Evolutionary conservation across 768 basidiomycete species (phyloP), one percentile per base, ranked within the genome.

Genomic region (Leccinellum luteum): DNA sequence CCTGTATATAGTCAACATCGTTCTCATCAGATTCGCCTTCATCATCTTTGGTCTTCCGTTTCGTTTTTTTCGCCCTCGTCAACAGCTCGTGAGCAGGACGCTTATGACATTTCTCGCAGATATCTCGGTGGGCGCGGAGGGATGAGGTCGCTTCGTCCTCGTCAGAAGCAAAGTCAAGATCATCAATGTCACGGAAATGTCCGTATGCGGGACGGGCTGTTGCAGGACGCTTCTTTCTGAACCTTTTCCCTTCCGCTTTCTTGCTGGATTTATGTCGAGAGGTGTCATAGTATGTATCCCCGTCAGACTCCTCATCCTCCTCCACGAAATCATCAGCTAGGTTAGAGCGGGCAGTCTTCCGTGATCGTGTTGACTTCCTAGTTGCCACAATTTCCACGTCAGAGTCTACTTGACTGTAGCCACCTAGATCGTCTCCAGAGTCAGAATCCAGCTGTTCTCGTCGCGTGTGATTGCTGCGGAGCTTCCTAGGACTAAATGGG

Each of bases 31-130:
- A 55, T 51, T 84, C 86, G 43, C 80, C 78, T n/a, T 79, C 77
- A 7, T 74, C 62, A 21, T 65, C 66, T 58, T 73, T 75, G 60
- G 73, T 78, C 67, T 73, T 81, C 51, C 71, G 76, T 49, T 55
- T 52, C 48, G 73, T 77, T 58, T 64, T 71, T 52, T 76, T 82
- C 51, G 75, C 75, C 62, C 74, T 79, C 38, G 28, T 69, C 51
- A 89, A 64, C 41, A 80, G 75, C 32, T 76, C 60, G 64, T 92
- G 85, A 25, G 86, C 79, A 4, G 90, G 88, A 43, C 60, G 62
- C 21, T 73, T 69, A 57, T 84, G 82, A 59, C 90, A 92, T 67
- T 84, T 92, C 68, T 91, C 90, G 69, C 90, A 92, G 1, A 80
- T 70, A 45, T 71, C 61, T 48, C 89, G 79, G 71, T 92, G 90